Evolutionary conservation across 345 rosid species (phyloP).

Genomic region (Lumnitzera racemosa): DNA sequence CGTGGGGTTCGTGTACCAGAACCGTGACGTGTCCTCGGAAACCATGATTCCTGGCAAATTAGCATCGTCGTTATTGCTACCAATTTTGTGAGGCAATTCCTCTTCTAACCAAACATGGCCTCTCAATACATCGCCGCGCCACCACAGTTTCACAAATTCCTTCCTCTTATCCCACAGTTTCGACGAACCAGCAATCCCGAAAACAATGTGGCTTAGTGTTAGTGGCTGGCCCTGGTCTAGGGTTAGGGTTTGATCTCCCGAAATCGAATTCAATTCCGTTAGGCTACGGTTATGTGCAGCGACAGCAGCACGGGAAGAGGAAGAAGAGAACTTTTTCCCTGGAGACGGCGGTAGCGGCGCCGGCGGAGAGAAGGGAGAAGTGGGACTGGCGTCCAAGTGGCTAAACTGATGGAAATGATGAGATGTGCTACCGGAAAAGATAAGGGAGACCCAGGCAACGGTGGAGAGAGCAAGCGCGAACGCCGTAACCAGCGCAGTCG

Average conservation of each 20-base stretch:
- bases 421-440: slow-evolving; percentile 50
- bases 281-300: slow-evolving; percentile 33
- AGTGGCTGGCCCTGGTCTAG: neutral
- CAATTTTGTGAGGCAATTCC: slow-evolving; percentile 13
- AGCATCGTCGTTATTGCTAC: slow-evolving; percentile 30
- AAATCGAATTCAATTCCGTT: slow-evolving; percentile 4
- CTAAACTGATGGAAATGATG: slow-evolving; percentile 46
- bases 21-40: slow-evolving; percentile 80
- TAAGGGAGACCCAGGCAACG: slow-evolving; percentile 78
- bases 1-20: slow-evolving; percentile 85
- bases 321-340: neutral
- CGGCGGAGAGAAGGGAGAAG: slow-evolving; percentile 5
- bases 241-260: slow-evolving; percentile 11
- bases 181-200: slow-evolving; percentile 92
- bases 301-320: slow-evolving; percentile 12
- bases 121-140: slow-evolving; percentile 63
- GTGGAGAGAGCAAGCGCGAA: slow-evolving; percentile 58
- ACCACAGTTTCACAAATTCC: slow-evolving; percentile 84
- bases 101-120: slow-evolving; percentile 93
- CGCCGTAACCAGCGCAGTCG: slow-evolving; percentile 42
- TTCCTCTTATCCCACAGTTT: slow-evolving; percentile 71
- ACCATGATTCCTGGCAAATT: slow-evolving; percentile 66
- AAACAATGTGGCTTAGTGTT: slow-evolving; percentile 46
- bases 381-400: slow-evolving; percentile 35
- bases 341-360: neutral